A percentile compares a stretch with the other conserved stretches of the same genome.
These are phyloP conservation scores for Auricularia heimuer DNA, from an alignment of 768 basidiomycete genomes.

Conservation along the genomic window DNA sequence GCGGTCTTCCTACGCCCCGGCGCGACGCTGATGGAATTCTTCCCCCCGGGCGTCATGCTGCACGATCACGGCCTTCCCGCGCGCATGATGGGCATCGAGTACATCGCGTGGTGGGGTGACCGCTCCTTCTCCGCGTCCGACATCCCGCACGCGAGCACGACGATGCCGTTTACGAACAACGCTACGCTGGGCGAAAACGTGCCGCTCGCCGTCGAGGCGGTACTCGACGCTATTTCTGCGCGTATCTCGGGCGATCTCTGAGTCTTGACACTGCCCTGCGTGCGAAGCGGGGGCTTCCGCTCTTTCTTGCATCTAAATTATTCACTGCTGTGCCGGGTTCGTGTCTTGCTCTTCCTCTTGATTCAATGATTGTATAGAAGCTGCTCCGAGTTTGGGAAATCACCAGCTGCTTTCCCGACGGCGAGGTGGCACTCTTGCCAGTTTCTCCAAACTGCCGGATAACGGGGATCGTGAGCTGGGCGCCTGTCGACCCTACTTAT, in stretches of 20 bases:
- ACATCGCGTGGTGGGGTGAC: slow-evolving; percentile 48
- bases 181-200: neutral
- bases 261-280: neutral
- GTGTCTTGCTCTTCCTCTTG: no score
- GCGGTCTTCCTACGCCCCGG: slow-evolving; percentile 52
- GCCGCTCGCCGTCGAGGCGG: neutral
- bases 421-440: no score
- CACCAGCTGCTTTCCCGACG: no score
- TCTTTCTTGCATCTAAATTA: no score
- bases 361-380: no score
- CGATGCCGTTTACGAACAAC: neutral
- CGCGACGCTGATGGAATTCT: slow-evolving; percentile 68
- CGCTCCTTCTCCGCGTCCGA: slow-evolving; percentile 8
- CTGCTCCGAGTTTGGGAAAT: no score
- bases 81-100: slow-evolving; percentile 42
- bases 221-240: neutral
- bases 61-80: slow-evolving; percentile 51
- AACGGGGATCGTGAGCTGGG: no score
- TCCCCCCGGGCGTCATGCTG: slow-evolving; percentile 54
- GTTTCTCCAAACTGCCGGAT: no score
- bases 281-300: no score
- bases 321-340: no score
- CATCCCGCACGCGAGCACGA: neutral
- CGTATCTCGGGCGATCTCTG: neutral
- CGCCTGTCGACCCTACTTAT: no score